Evolutionary conservation across 2,329 filamentous ascomycete genomes (phyloP), one percentile per base, ranked within the genome.

Genomic region (Cryphonectria carpinicola): DNA sequence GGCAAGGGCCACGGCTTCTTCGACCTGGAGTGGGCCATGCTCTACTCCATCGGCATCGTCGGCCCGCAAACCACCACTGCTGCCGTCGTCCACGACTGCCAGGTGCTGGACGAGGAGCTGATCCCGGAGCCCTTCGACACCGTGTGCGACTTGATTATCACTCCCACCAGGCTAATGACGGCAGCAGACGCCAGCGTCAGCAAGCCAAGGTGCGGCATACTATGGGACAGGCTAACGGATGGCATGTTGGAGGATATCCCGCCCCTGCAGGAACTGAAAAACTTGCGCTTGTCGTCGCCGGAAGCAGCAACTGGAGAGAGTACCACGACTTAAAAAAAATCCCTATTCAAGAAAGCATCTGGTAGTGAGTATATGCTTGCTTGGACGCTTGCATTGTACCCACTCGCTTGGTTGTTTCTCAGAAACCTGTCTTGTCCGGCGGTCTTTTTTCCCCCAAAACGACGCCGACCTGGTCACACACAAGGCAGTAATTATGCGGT

Each of bases 1-100:
- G 81, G 81, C 52, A 82, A 82, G 70, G 82, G 81, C 0, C 78
- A 80, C 62, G 78, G 80, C 14, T 78, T 81, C 61, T 84, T 84
- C 61, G 82, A 84, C 63, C 76, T 84, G 8, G 82, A 83, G 69
- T 84, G 81, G 81, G 80, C 76, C 0, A 79, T 84, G 74, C 74
- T 84, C 37, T 77, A 76, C 37, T 77, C 79, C 25, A 73, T 81
- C 17, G 77, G 78, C 5, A 72, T 79, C 14, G 75, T 83, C 8
- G 68, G 67, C 5, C 19, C 64, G 7, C 62, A 72, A 2, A 78
- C 78, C 6, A 74, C 75, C 0, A 79, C 80, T 3, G 75, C 80
- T 1, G 79, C 78, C 7, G 68, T 84, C 7, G 81, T 80, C 10
- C 82, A 84, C 73, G 76, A 79, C 25, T 84, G 81, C 68, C 82